These are phyloP conservation scores for Chloranthus sessilifolius DNA, from an alignment of 164 flowering plant species.

Conservation along the genomic window DNA sequence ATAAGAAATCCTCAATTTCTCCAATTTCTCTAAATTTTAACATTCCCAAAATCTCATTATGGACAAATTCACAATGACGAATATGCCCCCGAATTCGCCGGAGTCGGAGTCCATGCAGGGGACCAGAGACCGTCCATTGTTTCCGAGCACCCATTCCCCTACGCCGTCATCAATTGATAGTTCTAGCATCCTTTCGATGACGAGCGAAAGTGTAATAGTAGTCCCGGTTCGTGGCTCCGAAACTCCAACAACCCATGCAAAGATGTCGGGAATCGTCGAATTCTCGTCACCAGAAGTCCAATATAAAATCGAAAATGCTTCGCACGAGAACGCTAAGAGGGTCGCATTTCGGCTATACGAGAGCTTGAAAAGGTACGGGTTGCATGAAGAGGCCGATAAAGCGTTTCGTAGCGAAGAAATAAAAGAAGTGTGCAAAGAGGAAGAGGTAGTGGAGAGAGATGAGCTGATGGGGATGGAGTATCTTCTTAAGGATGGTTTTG, in stretches of 20 bases:
- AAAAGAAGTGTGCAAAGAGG: constrained; percentile 4
- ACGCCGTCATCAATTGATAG: neutral
- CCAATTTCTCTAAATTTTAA: no score
- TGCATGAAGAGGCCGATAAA: constrained; percentile 14
- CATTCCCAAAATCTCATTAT: no score
- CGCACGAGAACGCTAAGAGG: constrained; percentile 12
- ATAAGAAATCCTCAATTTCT: no score
- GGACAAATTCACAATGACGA: neutral
- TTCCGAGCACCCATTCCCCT: neutral
- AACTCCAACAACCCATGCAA: constrained; percentile 3
- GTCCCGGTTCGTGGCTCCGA: constrained; percentile 1
- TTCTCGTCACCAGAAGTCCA: constrained; percentile 9
- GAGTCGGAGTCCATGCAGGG: neutral
- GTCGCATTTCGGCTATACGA: constrained; percentile 16
- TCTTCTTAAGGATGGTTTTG: constrained; percentile 23
- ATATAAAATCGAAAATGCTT: constrained; percentile 11
- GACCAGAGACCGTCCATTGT: neutral
- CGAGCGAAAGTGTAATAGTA: neutral
- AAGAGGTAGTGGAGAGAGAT: constrained; percentile 7
- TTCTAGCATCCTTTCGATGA: neutral
- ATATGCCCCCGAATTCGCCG: no score
- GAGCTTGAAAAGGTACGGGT: constrained; percentile 19
- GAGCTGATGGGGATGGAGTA: constrained; percentile 25
- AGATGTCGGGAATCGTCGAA: neutral
- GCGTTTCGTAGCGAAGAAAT: neutral